phyloP scores from a whole-genome alignment of 2,329 filamentous ascomycete species.

The Ophiosphaerella narmari region DNA sequence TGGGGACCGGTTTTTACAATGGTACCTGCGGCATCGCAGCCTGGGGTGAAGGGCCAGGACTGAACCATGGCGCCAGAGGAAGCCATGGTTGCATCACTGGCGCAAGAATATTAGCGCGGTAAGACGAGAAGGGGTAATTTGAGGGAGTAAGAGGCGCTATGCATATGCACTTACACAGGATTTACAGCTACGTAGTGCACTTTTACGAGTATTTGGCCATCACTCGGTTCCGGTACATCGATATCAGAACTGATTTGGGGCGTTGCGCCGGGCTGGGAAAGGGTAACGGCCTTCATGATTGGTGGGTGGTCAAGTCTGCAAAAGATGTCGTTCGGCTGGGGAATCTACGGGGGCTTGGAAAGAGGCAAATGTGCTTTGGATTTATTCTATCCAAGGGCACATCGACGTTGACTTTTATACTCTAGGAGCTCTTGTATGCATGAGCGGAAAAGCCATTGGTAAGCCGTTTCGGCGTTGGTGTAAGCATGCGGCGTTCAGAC shows the following conservation, averaged over 20 bases:
- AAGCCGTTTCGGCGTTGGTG: neutral
- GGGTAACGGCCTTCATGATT: constrained; percentile 22
- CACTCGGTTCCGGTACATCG: constrained; percentile 25
- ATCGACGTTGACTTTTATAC: no score
- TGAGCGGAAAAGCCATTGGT: neutral
- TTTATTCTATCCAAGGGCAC: no score
- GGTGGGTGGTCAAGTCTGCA: neutral
- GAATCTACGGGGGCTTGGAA: no score
- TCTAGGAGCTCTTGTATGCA: neutral
- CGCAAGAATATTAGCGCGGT: no score
- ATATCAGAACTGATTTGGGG: constrained; percentile 18
- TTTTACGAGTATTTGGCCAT: constrained; percentile 40
- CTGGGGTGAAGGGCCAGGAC: constrained; percentile 37
- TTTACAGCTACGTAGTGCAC: constrained; percentile 38
- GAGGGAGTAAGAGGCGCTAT: no score
- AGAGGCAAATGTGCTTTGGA: no score
- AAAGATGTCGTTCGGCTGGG: no score
- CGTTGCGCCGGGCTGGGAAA: constrained; percentile 12
- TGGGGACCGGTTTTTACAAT: constrained; percentile 37
- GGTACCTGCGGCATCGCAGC: constrained; percentile 34
- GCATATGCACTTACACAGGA: constrained; percentile 26
- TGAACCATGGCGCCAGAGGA: constrained; percentile 31
- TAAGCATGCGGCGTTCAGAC: neutral
- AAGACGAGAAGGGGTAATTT: no score
- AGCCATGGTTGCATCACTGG: constrained; percentile 30